Evolutionary conservation across 176 grass and related monocot genomes (phyloP).

Genomic region (Secale cereale): DNA sequence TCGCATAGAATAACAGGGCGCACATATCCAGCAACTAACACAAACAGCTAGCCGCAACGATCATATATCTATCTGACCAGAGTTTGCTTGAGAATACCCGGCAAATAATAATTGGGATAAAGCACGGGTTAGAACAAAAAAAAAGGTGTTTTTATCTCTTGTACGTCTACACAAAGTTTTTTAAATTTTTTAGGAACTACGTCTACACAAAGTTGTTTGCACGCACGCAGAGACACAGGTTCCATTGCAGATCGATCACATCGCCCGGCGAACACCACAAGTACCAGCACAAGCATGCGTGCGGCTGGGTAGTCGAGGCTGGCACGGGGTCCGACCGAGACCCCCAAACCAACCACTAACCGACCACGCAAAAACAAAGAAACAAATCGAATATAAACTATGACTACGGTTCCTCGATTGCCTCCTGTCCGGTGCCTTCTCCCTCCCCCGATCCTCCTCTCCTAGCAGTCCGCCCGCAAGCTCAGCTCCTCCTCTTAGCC

Average conservation of each 20-base stretch:
- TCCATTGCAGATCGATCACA: too few species aligned
- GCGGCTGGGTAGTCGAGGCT: too few species aligned
- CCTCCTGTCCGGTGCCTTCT: background rate
- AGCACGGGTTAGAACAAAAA: background rate
- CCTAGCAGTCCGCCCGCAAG: background rate
- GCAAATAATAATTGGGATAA: background rate
- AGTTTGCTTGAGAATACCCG: background rate
- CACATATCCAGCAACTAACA: background rate
- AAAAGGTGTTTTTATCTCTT: background rate
- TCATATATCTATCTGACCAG: background rate
- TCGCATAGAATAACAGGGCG: too few species aligned
- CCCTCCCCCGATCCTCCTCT: background rate
- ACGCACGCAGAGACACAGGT: too few species aligned
- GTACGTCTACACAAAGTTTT: background rate
- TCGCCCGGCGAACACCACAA: too few species aligned
- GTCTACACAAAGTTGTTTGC: background rate
- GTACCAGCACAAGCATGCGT: too few species aligned
- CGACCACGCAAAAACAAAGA: background rate
- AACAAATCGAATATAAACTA: conserved; percentile 9
- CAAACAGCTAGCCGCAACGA: background rate
- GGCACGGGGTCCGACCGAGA: background rate
- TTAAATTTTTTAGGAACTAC: too few species aligned
- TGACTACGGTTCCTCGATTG: background rate
- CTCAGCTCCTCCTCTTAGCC: background rate
- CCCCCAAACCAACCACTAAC: background rate